Percentiles rank a stretch among this genome's conserved stretches.
These are phyloP conservation scores for Corymbia calophylla DNA, from an alignment of 441 rosid genomes.

Conservation along the genomic window DNA sequence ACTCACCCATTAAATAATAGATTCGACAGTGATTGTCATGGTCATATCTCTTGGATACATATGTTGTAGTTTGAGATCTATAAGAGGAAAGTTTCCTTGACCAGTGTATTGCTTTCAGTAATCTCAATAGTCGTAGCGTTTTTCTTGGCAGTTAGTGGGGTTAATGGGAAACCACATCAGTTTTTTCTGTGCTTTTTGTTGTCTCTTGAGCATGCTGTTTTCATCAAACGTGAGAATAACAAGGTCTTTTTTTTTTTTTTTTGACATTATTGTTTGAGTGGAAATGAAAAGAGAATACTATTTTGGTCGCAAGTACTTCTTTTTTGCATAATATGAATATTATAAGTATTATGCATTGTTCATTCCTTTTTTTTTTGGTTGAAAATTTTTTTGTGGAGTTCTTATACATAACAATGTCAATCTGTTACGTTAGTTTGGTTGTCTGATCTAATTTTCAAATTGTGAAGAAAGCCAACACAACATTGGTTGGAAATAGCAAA, in stretches of 20 bases:
- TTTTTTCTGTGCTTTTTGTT: background rate
- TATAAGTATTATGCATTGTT: background rate
- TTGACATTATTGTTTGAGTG: background rate
- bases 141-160: background rate
- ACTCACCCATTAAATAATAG: background rate
- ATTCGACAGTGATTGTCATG: background rate
- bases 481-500: background rate
- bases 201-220: background rate
- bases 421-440: background rate
- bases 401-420: background rate
- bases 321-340: background rate
- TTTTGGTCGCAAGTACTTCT: background rate
- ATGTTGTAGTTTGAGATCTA: background rate
- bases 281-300: background rate
- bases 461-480: background rate
- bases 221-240: background rate
- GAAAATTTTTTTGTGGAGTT: background rate
- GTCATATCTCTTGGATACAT: background rate
- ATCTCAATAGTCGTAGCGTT: background rate
- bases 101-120: background rate
- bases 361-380: background rate
- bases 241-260: background rate
- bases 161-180: background rate
- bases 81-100: background rate
- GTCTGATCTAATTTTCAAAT: background rate